phyloP scores from a whole-genome alignment of 192 early-diverging fungal species.

The Mortierella hygrophila region DNA sequence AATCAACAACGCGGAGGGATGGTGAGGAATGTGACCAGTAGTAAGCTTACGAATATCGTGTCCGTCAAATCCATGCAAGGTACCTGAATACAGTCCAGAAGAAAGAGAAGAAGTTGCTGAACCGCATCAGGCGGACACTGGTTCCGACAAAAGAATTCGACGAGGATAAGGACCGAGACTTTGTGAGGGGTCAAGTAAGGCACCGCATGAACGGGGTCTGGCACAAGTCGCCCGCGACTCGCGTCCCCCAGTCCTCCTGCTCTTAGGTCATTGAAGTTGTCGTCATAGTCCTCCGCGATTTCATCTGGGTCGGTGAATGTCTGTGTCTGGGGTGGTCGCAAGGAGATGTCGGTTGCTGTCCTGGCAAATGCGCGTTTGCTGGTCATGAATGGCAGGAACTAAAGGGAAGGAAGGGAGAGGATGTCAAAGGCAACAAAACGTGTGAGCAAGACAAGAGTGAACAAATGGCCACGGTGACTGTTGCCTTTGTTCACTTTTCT shows the following conservation, averaged over 20 bases:
- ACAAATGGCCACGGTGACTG: background rate
- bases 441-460: background rate
- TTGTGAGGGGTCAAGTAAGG: constrained; percentile 48
- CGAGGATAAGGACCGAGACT: constrained; percentile 34
- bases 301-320: background rate
- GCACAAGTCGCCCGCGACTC: background rate
- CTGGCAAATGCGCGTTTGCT: constrained; percentile 28
- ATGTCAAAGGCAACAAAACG: background rate
- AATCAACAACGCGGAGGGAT: background rate
- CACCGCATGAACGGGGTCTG: constrained; percentile 25
- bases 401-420: background rate
- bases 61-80: background rate
- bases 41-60: background rate
- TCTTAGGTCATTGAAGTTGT: background rate
- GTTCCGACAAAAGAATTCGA: constrained; percentile 35
- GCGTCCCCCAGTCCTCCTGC: background rate
- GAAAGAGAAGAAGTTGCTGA: constrained; percentile 18
- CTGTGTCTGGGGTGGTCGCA: constrained; percentile 24
- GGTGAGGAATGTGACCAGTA: background rate
- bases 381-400: constrained; percentile 12
- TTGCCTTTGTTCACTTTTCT: background rate
- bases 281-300: background rate
- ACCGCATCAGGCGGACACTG: constrained; percentile 10
- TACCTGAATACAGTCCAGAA: constrained; percentile 48
- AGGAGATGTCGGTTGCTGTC: constrained; percentile 37